Conservation (phyloP, 2,329 filamentous ascomycete genomes). For the Aspergillus fumigatus region DNA sequence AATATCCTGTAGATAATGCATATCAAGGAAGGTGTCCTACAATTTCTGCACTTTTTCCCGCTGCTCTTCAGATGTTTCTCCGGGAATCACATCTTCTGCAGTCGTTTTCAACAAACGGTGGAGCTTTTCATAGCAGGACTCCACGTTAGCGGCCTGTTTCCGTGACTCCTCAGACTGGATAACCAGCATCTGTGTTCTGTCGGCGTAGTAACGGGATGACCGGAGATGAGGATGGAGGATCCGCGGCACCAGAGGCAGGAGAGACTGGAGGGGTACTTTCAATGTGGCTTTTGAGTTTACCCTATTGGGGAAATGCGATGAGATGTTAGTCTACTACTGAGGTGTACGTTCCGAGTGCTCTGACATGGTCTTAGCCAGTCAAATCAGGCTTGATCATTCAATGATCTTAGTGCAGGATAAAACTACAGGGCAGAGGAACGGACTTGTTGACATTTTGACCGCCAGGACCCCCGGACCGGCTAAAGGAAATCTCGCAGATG, state of each 20-base stretch:
- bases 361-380: not conserved
- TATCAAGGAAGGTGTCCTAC: constrained; percentile 29
- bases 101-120: constrained; percentile 50
- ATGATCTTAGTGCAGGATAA: not conserved
- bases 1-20: not conserved
- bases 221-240: constrained; percentile 50
- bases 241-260: constrained; percentile 52
- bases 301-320: constrained; percentile 35
- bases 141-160: constrained; percentile 57
- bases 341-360: not conserved
- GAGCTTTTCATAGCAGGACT: constrained; percentile 56
- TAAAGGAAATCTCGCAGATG: constrained; percentile 58
- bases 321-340: constrained; percentile 9
- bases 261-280: constrained; percentile 48
- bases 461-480: constrained; percentile 60
- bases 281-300: constrained; percentile 65
- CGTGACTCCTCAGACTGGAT: constrained; percentile 62
- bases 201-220: constrained; percentile 52
- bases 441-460: constrained; percentile 69
- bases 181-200: constrained; percentile 50
- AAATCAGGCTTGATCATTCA: not conserved
- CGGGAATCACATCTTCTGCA: constrained; percentile 50
- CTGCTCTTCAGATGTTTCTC: constrained; percentile 57
- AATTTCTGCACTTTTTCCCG: constrained; percentile 51
- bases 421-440: constrained; percentile 17